Conservation (phyloP, 345 rosid genomes). For the Kernera saxatilis region DNA sequence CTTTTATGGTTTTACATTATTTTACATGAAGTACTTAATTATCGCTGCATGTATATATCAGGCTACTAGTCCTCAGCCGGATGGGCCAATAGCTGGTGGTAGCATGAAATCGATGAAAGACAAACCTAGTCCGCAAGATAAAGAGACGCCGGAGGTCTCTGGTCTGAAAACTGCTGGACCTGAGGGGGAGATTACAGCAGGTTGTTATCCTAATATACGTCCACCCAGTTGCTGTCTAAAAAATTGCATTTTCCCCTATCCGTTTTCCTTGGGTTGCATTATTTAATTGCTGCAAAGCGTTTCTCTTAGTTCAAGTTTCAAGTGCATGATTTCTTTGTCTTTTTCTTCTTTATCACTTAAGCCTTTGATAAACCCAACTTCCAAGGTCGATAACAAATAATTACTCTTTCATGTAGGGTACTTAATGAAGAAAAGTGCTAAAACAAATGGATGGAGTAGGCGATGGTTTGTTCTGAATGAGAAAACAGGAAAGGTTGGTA, state of each 20-base stretch:
- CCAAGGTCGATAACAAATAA: conserved; percentile 5
- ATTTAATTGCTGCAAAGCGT: conserved; percentile 1
- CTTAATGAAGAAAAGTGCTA: conserved; percentile 87
- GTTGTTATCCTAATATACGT: conserved; percentile 35
- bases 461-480: conserved; percentile 97
- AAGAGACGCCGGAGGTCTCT: conserved; percentile 73
- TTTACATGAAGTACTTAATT: background rate
- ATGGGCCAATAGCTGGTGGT: conserved; percentile 64
- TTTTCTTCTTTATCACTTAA: background rate
- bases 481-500: conserved; percentile 90
- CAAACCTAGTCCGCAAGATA: conserved; percentile 57
- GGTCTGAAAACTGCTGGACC: conserved; percentile 87
- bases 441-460: conserved; percentile 86
- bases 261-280: background rate
- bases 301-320: background rate
- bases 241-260: background rate
- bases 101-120: conserved; percentile 87
- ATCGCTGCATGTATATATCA: conserved; percentile 25
- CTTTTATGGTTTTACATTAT: background rate
- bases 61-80: conserved; percentile 91
- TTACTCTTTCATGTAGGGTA: conserved; percentile 52
- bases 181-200: conserved; percentile 96
- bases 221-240: background rate
- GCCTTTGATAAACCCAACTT: conserved; percentile 2
- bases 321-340: background rate